Evolutionary conservation across 495 filamentous ascomycete species (phyloP).

Genomic region (Aspergillus sparsus): DNA sequence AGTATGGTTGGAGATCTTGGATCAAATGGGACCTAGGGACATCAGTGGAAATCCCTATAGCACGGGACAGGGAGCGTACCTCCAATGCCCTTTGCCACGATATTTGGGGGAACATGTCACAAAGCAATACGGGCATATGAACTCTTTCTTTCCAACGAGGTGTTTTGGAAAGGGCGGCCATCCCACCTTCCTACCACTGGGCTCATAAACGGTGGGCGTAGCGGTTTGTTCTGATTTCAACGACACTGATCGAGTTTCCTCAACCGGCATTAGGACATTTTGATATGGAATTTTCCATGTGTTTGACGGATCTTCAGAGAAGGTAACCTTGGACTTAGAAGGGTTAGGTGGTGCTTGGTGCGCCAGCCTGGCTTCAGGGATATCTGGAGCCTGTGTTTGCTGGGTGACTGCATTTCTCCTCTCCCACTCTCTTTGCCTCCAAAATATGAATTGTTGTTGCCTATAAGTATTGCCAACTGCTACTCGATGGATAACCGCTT

Average conservation of each 20-base stretch:
- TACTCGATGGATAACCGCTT: neutral
- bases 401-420: slow-evolving; percentile 3
- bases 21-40: neutral
- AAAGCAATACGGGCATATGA: slow-evolving; percentile 11
- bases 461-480: slow-evolving; percentile 1
- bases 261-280: neutral
- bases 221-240: slow-evolving; percentile 1
- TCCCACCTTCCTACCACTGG: slow-evolving; percentile 5
- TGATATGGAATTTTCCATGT: neutral
- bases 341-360: neutral
- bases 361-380: neutral
- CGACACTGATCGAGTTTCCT: neutral
- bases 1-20: slow-evolving; percentile 10
- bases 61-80: neutral
- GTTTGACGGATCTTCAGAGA: neutral
- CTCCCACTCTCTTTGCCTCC: slow-evolving; percentile 8
- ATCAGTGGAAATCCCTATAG: neutral
- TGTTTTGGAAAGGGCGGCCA: slow-evolving; percentile 11
- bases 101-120: slow-evolving; percentile 5
- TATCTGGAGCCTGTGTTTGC: neutral
- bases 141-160: slow-evolving; percentile 6
- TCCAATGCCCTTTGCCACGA: slow-evolving; percentile 14
- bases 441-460: slow-evolving; percentile 12
- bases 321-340: neutral
- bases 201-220: slow-evolving; percentile 2